Evolutionary conservation across 148 eudicot species (phyloP).

Genomic region (Dianthus caryophyllus): DNA sequence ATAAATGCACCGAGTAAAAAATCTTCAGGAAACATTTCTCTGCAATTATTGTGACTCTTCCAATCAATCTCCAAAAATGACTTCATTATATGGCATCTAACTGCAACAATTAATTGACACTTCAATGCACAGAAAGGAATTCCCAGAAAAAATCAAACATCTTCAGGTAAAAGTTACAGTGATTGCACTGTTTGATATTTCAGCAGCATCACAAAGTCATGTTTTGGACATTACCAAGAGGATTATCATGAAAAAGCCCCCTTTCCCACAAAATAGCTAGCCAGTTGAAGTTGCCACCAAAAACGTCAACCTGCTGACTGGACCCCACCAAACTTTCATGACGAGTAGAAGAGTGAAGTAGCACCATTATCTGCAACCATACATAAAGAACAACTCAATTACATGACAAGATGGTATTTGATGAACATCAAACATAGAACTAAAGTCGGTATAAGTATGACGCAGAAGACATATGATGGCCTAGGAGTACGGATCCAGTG

Average conservation of each 20-base stretch:
- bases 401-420: not conserved
- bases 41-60: constrained; percentile 55
- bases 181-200: not conserved
- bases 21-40: constrained; percentile 53
- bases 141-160: not conserved
- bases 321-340: constrained; percentile 26
- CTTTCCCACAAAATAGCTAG: constrained; percentile 86
- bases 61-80: constrained; percentile 86
- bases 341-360: constrained; percentile 45
- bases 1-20: constrained; percentile 82
- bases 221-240: constrained; percentile 48
- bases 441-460: not conserved
- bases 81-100: constrained; percentile 89
- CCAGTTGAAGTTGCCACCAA: constrained; percentile 53
- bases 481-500: too few species aligned
- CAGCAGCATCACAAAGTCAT: constrained; percentile 8
- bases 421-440: not conserved
- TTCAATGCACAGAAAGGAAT: constrained; percentile 11
- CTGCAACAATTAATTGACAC: constrained; percentile 40
- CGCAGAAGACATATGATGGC: too few species aligned
- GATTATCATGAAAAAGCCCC: constrained; percentile 91
- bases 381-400: constrained; percentile 12
- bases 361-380: constrained; percentile 57
- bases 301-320: constrained; percentile 36
- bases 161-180: not conserved